Evolutionary conservation across 768 basidiomycete species (phyloP).

Genomic region (Hirschioporus abietinus): DNA sequence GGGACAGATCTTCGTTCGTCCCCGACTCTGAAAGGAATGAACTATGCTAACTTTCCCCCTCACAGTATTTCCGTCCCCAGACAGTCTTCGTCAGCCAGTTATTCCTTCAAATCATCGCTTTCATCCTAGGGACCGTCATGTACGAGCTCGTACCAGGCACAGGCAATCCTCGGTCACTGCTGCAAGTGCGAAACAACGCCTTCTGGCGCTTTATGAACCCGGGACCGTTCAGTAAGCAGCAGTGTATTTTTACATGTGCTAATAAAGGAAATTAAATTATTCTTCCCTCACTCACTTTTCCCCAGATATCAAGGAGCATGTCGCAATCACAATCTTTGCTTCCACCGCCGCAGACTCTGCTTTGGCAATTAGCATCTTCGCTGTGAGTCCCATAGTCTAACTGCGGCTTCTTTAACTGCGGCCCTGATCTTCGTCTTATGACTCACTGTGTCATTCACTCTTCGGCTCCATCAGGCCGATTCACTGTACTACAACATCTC

Average conservation of each 20-base stretch:
- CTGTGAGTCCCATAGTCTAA: slow-evolving; percentile 13
- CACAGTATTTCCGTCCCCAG: slow-evolving; percentile 39
- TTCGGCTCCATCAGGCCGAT: slow-evolving; percentile 14
- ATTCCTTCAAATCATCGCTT: slow-evolving; percentile 48
- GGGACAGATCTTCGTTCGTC: slow-evolving; percentile 38
- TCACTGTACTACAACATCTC: slow-evolving; percentile 37
- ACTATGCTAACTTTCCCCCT: not conserved
- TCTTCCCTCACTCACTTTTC: slow-evolving; percentile 6
- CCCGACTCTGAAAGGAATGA: not conserved
- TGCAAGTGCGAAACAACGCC: slow-evolving; percentile 24
- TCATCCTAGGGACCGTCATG: slow-evolving; percentile 42
- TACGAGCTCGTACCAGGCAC: slow-evolving; percentile 27
- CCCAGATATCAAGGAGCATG: slow-evolving; percentile 33
- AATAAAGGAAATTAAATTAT: not conserved
- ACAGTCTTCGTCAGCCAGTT: slow-evolving; percentile 44
- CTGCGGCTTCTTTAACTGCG: not conserved
- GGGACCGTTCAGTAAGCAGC: slow-evolving; percentile 32
- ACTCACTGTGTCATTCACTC: not conserved
- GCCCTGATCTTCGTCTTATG: not conserved
- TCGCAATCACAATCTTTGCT: slow-evolving; percentile 31
- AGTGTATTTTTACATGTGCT: not conserved
- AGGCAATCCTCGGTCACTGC: slow-evolving; percentile 4
- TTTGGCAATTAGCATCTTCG: slow-evolving; percentile 28
- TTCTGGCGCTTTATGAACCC: slow-evolving; percentile 31
- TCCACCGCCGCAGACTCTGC: slow-evolving; percentile 27